Conservation (phyloP, 2,329 filamentous ascomycete species). For the Aspergillus versicolor region DNA sequence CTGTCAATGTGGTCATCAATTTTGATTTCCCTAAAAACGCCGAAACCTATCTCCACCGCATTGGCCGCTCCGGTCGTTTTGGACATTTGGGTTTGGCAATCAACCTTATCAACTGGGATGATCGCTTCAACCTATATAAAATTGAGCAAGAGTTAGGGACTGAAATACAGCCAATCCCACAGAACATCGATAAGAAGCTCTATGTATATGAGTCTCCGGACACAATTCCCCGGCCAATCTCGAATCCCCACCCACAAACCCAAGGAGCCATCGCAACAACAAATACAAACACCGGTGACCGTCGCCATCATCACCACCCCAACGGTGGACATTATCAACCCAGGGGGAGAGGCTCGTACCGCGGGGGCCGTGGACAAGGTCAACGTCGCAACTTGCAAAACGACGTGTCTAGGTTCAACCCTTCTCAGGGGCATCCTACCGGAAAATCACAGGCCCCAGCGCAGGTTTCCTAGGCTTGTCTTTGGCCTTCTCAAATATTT, state of each 20-base stretch:
- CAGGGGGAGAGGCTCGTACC: slow-evolving; percentile 43
- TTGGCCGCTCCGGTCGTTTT: slow-evolving; percentile 95
- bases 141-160: slow-evolving; percentile 97
- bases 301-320: slow-evolving; percentile 35
- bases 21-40: slow-evolving; percentile 99
- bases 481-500: not conserved
- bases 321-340: slow-evolving; percentile 39
- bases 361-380: slow-evolving; percentile 45
- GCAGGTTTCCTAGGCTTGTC: slow-evolving; percentile 27
- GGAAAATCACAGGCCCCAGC: slow-evolving; percentile 30
- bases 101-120: slow-evolving; percentile 99
- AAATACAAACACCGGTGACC: slow-evolving; percentile 31
- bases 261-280: slow-evolving; percentile 18
- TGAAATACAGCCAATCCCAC: slow-evolving; percentile 95
- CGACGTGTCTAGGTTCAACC: slow-evolving; percentile 30
- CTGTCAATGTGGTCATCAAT: slow-evolving; percentile 99
- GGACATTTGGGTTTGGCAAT: slow-evolving; percentile 96
- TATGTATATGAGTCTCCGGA: slow-evolving; percentile 98
- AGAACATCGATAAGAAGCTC: slow-evolving; percentile 92
- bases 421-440: slow-evolving; percentile 27
- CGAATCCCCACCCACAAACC: slow-evolving; percentile 49
- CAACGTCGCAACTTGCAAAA: slow-evolving; percentile 39
- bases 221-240: slow-evolving; percentile 81
- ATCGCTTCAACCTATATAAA: slow-evolving; percentile 97
- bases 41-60: slow-evolving; percentile 96